A percentile compares a stretch with the other conserved stretches of the same genome.
Conservation (phyloP, 768 basidiomycete species). For the Hebeloma cylindrosporum region DNA sequence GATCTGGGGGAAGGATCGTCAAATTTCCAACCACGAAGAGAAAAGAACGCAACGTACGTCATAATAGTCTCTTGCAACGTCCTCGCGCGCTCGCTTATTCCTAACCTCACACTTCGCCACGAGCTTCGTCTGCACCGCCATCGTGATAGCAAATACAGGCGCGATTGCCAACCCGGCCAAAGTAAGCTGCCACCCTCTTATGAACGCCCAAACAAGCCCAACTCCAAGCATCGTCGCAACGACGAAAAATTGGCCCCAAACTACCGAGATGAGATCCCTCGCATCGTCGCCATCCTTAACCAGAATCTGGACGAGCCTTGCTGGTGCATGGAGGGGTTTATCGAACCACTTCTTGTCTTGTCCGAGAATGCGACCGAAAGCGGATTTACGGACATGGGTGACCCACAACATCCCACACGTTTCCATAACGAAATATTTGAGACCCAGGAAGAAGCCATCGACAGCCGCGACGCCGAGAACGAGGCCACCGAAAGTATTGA, state of each 20-base stretch:
- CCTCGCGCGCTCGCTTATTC: conserved; percentile 85
- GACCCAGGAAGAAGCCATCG: conserved; percentile 72
- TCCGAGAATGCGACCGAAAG: conserved; percentile 59
- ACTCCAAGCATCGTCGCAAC: conserved; percentile 79
- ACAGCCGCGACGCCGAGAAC: conserved; percentile 69
- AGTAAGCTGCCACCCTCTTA: conserved; percentile 88
- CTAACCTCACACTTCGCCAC: conserved; percentile 68
- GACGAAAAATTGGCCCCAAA: conserved; percentile 70
- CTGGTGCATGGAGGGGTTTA: conserved; percentile 53
- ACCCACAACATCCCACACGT: conserved; percentile 73
- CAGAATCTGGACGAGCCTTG: conserved; percentile 67
- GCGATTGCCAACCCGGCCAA: conserved; percentile 86
- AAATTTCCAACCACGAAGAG: too few species aligned
- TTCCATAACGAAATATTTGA: conserved; percentile 83
- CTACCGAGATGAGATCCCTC: conserved; percentile 67
- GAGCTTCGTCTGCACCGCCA: conserved; percentile 73
- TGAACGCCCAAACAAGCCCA: conserved; percentile 90
- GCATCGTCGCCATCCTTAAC: conserved; percentile 93
- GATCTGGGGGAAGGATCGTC: conserved; percentile 40
- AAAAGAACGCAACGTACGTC: conserved; percentile 52
- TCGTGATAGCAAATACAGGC: conserved; percentile 75
- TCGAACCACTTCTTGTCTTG: conserved; percentile 94
- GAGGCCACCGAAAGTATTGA: conserved; percentile 72
- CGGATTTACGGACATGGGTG: conserved; percentile 55
- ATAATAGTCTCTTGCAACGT: conserved; percentile 81